These are phyloP conservation scores for Aspergillus ellipticus DNA, from an alignment of 495 filamentous ascomycete genomes.

Conservation along the genomic window DNA sequence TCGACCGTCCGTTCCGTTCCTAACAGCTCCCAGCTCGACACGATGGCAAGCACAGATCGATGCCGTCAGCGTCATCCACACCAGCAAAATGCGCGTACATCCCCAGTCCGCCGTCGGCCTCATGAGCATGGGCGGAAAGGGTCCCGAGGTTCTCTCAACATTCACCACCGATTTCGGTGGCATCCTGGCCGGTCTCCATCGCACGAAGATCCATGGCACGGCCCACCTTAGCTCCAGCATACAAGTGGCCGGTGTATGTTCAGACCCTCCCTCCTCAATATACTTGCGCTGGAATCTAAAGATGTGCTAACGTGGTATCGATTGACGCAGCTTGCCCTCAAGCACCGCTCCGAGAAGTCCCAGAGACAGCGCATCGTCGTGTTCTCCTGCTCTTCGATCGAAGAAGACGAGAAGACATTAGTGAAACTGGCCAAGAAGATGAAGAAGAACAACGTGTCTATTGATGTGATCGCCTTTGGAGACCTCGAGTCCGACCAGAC, in stretches of 20 bases:
- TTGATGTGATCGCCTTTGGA: conserved; percentile 93
- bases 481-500: conserved; percentile 87
- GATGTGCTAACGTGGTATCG: not conserved
- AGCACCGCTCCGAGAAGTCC: conserved; percentile 95
- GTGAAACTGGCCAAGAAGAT: conserved; percentile 93
- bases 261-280: not conserved
- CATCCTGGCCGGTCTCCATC: conserved; percentile 87
- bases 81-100: conserved; percentile 87
- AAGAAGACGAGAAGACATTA: conserved; percentile 81
- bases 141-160: conserved; percentile 93
- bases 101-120: conserved; percentile 95
- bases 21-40: conserved; percentile 59
- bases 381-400: conserved; percentile 89
- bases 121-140: conserved; percentile 98
- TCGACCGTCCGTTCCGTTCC: conserved; percentile 3
- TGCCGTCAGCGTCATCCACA: conserved; percentile 91
- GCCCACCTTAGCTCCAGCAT: conserved; percentile 88
- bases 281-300: not conserved
- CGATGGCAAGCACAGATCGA: conserved; percentile 94
- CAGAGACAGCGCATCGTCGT: conserved; percentile 93
- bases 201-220: conserved; percentile 86
- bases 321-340: conserved; percentile 74
- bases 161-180: conserved; percentile 93
- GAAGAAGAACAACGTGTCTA: conserved; percentile 91
- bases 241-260: conserved; percentile 85